phyloP scores from a whole-genome alignment of 169 alveolate genomes.

The Pseudocohnilembus persalinus region DNA sequence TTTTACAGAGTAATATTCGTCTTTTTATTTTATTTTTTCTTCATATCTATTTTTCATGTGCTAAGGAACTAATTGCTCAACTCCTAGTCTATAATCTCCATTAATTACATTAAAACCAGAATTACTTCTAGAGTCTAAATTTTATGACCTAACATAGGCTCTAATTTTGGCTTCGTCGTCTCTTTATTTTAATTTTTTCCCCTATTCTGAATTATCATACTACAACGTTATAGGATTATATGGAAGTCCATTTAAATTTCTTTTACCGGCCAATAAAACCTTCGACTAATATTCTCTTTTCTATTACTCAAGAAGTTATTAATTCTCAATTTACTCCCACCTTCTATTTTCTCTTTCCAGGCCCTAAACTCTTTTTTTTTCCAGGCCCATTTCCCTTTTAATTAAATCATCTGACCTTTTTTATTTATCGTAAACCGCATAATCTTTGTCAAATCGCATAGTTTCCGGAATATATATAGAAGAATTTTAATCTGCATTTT shows the following conservation, averaged over 20 bases:
- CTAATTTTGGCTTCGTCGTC: constrained; percentile 84
- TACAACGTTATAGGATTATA: constrained; percentile 82
- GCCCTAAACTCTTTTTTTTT: constrained; percentile 69
- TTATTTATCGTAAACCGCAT: constrained; percentile 78
- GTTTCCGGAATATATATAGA: constrained; percentile 54
- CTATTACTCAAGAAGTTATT: constrained; percentile 61
- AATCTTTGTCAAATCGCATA: constrained; percentile 83
- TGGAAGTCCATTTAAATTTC: constrained; percentile 73
- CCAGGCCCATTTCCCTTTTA: constrained; percentile 52
- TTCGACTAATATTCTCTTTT: constrained; percentile 62
- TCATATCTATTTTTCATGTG: constrained; percentile 25
- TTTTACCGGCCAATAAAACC: constrained; percentile 69
- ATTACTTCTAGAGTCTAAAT: constrained; percentile 80
- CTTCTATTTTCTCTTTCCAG: constrained; percentile 76
- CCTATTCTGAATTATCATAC: constrained; percentile 76
- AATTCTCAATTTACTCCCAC: constrained; percentile 81
- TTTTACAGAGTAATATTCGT: constrained; percentile 35
- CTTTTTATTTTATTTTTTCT: constrained; percentile 31
- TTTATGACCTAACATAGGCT: constrained; percentile 75
- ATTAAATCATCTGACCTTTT: constrained; percentile 67
- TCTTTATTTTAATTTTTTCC: constrained; percentile 61
- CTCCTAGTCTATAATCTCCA: constrained; percentile 44
- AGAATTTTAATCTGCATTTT: constrained; percentile 29
- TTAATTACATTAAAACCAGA: constrained; percentile 50
- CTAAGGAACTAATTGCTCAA: constrained; percentile 37